Base-by-base conservation (phyloP, 345 rosid genomes). In the Sonneratia alba region DNA sequence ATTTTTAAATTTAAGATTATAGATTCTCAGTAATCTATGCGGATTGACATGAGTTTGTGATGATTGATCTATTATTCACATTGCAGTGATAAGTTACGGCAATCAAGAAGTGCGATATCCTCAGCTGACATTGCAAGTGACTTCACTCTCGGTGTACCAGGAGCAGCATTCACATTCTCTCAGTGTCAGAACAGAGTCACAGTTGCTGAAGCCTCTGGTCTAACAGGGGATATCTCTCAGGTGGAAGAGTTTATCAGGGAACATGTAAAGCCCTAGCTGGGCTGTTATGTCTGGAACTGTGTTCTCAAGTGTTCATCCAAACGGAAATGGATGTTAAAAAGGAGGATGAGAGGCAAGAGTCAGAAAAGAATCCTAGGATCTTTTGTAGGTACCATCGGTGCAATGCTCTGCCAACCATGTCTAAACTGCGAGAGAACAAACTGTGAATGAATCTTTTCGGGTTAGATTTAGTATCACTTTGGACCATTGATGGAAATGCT, bases 121-220 rank as follows among this genome's bases (percentile, higher is more conserved):
- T 81, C 85, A 36, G 96, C 98, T 74, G 98, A 94, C 79, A 79
- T 94, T 37, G 82, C 96, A 18, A 85, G 80, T 73, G 95, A 91
- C 75, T 81, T 82, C 74, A 85, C 91, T 49, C 91, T 91, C 0
- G 97, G 98, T 69, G 76, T 81, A 45, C 78, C 87, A 57, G 98
- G 95, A 72, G 84, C 87, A 80, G 68, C 83, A 21, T 94, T 94
- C 78, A 62, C 85, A 27, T 91, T 94, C 82, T 57, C 86, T 14
- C 96, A 91, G 42, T 91, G 98, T 74, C 73, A 69, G 16, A 94
- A 88, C 85, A 81, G 75, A 74, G 92, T 94, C 73, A 84, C 92
- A 0, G 71, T 87, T 36, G 93, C 84, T 3, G 98, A 91, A 66
- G 85, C 92, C 64, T 90, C 97, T 47, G 95, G 91, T 66, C 80